Conservation (phyloP, 2,329 filamentous ascomycete genomes). For the Hirsutella minnesotensis region DNA sequence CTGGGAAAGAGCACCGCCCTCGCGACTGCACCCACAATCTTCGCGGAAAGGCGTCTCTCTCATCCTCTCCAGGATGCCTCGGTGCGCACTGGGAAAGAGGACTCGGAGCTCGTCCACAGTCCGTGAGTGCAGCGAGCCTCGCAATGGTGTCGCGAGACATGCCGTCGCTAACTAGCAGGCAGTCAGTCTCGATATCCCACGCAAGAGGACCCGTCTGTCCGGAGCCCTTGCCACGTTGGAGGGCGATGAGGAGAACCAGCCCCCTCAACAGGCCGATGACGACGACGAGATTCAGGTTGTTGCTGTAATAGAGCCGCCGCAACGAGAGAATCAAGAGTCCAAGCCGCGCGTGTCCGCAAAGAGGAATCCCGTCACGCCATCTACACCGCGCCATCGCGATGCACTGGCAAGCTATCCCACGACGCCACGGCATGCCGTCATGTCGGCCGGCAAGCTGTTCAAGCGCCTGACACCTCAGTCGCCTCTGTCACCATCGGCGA, state of each 20-base stretch:
- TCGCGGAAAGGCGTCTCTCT: not conserved
- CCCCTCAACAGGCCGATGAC: slow-evolving; percentile 22
- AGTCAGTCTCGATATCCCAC: slow-evolving; percentile 20
- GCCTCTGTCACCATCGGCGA: slow-evolving; percentile 54
- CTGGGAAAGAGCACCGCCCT: too few species aligned
- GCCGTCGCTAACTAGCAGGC: slow-evolving; percentile 3
- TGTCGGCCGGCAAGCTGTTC: slow-evolving; percentile 61
- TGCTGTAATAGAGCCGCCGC: slow-evolving; percentile 20
- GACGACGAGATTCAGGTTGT: slow-evolving; percentile 31
- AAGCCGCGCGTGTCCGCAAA: slow-evolving; percentile 19
- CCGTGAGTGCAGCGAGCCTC: slow-evolving; percentile 14
- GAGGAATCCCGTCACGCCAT: slow-evolving; percentile 51
- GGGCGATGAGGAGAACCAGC: slow-evolving; percentile 52
- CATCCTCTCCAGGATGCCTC: slow-evolving; percentile 13
- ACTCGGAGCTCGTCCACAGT: slow-evolving; percentile 15
- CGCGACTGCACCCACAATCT: not conserved
- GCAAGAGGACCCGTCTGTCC: slow-evolving; percentile 35
- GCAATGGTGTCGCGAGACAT: not conserved
- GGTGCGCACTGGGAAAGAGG: slow-evolving; percentile 22
- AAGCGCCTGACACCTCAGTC: slow-evolving; percentile 72
- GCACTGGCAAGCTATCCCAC: slow-evolving; percentile 58
- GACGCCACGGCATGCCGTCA: slow-evolving; percentile 76
- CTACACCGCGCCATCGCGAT: slow-evolving; percentile 70
- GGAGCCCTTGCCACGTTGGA: slow-evolving; percentile 30
- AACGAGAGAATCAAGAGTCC: slow-evolving; percentile 14